Conservation (phyloP, 2,329 filamentous ascomycete species). For the Ophiobolus disseminans region DNA sequence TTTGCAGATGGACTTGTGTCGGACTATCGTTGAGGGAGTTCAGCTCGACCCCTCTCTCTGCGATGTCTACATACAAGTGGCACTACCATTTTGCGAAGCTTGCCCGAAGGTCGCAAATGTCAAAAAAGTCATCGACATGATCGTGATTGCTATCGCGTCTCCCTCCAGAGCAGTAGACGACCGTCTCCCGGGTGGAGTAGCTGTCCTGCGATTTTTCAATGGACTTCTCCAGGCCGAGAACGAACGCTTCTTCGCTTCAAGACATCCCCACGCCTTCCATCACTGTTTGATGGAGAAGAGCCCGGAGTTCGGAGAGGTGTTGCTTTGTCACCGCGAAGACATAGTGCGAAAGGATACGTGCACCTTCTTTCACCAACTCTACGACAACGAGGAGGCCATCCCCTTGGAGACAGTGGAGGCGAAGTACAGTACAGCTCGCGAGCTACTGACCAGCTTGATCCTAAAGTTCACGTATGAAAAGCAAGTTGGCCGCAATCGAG, state of each 20-base stretch:
- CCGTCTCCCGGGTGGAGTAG: slow-evolving; percentile 28
- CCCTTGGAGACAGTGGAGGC: slow-evolving; percentile 18
- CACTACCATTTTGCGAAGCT: slow-evolving; percentile 39
- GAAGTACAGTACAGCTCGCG: slow-evolving; percentile 32
- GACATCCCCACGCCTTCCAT: slow-evolving; percentile 30
- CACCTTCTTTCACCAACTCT: slow-evolving; percentile 32
- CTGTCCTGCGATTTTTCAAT: slow-evolving; percentile 35
- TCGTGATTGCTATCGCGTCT: slow-evolving; percentile 27
- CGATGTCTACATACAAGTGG: slow-evolving; percentile 43
- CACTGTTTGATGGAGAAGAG: slow-evolving; percentile 24
- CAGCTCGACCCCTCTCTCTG: slow-evolving; percentile 31
- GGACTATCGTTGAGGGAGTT: slow-evolving; percentile 42
- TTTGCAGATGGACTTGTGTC: slow-evolving; percentile 23
- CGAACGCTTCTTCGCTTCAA: slow-evolving; percentile 25
- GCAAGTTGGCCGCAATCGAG: slow-evolving; percentile 26
- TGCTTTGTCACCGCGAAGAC: slow-evolving; percentile 42
- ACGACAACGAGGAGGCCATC: slow-evolving; percentile 24
- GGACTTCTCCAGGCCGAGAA: slow-evolving; percentile 33
- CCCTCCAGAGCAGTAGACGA: slow-evolving; percentile 19
- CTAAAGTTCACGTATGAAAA: slow-evolving; percentile 34
- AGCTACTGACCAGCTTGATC: slow-evolving; percentile 24
- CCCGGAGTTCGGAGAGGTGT: slow-evolving; percentile 23
- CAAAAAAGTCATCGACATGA: slow-evolving; percentile 24
- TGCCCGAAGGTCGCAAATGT: slow-evolving; percentile 21
- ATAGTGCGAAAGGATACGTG: slow-evolving; percentile 32